Base-by-base conservation (phyloP, 2,329 filamentous ascomycete genomes). In the Macrophomina tecta region DNA sequence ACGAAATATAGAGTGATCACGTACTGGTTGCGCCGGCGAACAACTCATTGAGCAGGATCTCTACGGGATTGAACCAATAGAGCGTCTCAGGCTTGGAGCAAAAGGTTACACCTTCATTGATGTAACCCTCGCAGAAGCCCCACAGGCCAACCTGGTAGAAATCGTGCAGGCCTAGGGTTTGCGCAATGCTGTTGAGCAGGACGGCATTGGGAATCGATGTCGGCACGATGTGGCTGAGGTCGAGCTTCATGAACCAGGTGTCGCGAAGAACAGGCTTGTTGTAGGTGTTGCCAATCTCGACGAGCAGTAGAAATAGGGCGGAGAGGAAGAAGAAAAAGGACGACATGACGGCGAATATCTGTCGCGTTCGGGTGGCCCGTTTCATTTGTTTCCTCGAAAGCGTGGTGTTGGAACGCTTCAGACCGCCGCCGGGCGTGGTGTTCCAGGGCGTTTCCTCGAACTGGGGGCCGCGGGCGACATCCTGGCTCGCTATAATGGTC, bases 131-230 rank as follows among this genome's bases (percentile, higher is more conserved):
- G 79, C 94, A 98, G 78, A 91, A 97, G 68, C 89, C 90, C 94
- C 94, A 98, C 48, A 97, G 81, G 5, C 94, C 94, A 34, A 97
- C 91, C 73, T 93, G 91, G 79, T 97, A 97, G 80, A 97, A 97
- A 79, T 97, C 94, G 77, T 97, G 93, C 58, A 97, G 84, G 36
- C 94, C 94, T 64, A 97, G 83, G 28, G 90, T 92, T 62, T 92
- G 89, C 4, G 93, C 93, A 70, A 97, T 93, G 53, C 89, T 93
- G 82, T 97, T 97, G 79, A 97, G 90, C 53, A 97, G 84, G 30
- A 85, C 81, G 9, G 89, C 88, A 75, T 93, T 90, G 49, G 90
- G 90, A 16, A 92, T 86, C 5, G 86, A 88, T 40, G 87, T 82
- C 0, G 91, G 91, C 66, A 97, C 90, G 75, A 97, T 90, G 73